A percentile compares a stretch with the other conserved stretches of the same genome.
Conservation (phyloP, 192 early-diverging fungal genomes). For the Radiomyces spectabilis region DNA sequence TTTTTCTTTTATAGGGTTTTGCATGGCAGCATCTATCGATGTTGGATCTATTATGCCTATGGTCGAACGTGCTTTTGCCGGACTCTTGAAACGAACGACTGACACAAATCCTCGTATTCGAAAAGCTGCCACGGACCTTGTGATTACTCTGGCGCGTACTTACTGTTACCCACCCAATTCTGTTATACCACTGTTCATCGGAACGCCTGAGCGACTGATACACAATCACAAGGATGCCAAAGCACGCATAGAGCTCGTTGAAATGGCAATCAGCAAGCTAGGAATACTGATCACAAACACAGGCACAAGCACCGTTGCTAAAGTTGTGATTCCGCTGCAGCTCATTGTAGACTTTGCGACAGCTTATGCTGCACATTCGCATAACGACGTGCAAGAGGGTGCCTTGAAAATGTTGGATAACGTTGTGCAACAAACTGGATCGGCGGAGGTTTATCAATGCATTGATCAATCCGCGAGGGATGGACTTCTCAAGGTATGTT, state of each 20-base stretch:
- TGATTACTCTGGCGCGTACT: neutral
- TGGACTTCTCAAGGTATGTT: too few relatives aligned
- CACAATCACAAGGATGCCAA: slow-evolving; percentile 14
- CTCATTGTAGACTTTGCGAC: neutral
- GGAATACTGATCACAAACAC: neutral
- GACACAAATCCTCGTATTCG: slow-evolving; percentile 13
- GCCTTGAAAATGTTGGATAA: too few relatives aligned
- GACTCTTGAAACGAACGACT: slow-evolving; percentile 10
- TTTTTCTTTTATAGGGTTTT: slow-evolving; percentile 1
- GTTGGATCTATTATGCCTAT: neutral
- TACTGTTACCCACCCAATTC: neutral
- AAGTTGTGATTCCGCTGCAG: too few relatives aligned
- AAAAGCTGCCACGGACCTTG: neutral
- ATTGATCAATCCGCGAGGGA: too few relatives aligned
- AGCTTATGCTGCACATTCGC: neutral
- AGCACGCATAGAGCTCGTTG: slow-evolving; percentile 11
- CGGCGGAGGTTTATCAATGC: too few relatives aligned
- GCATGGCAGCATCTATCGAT: neutral
- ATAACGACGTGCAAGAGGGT: neutral
- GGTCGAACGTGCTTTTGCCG: slow-evolving; percentile 7
- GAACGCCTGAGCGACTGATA: slow-evolving; percentile 18
- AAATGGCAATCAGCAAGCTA: slow-evolving; percentile 2
- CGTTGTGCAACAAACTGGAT: too few relatives aligned
- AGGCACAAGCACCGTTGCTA: neutral
- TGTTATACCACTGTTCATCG: slow-evolving; percentile 1